phyloP scores from a whole-genome alignment of 108 stramenopile genomes.

The Schizochytrium sp. region DNA sequence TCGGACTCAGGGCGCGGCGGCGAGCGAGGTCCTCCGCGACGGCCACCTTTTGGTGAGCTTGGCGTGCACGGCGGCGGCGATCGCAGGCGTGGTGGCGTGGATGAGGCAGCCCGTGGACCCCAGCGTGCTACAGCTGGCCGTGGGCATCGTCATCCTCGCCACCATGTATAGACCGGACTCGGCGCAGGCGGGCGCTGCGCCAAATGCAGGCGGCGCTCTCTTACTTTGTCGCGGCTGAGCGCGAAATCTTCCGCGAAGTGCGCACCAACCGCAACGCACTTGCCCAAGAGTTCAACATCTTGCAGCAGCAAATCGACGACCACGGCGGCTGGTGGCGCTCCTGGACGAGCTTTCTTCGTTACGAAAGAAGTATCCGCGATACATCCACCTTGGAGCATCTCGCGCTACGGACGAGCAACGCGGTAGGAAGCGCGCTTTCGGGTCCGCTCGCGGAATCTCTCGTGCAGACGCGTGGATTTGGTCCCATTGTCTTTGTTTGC shows the following conservation, averaged over 20 bases:
- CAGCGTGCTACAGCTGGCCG: too few relatives aligned
- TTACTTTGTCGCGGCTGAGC: background rate
- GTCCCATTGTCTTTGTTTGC: background rate
- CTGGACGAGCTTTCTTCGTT: background rate
- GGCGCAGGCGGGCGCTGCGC: background rate
- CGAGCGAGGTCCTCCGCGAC: too few relatives aligned
- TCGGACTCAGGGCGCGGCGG: too few relatives aligned
- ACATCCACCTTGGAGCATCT: background rate
- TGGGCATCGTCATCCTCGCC: background rate
- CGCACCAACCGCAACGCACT: background rate
- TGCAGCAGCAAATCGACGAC: constrained; percentile 1
- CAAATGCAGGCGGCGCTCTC: background rate
- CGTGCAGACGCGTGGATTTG: background rate
- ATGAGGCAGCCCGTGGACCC: too few relatives aligned
- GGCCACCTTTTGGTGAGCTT: too few relatives aligned
- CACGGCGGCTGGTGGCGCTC: background rate
- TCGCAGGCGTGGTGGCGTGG: too few relatives aligned
- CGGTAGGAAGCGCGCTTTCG: background rate
- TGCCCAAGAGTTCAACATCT: background rate
- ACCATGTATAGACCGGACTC: background rate
- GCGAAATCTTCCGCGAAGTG: background rate
- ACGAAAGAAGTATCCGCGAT: background rate
- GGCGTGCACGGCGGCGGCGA: too few relatives aligned
- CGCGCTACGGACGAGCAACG: background rate
- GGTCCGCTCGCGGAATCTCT: background rate